A percentile compares a stretch with the other conserved stretches of the same genome.
Evolutionary conservation across 345 rosid species (phyloP).

Genomic region (Sisymbrium irio): DNA sequence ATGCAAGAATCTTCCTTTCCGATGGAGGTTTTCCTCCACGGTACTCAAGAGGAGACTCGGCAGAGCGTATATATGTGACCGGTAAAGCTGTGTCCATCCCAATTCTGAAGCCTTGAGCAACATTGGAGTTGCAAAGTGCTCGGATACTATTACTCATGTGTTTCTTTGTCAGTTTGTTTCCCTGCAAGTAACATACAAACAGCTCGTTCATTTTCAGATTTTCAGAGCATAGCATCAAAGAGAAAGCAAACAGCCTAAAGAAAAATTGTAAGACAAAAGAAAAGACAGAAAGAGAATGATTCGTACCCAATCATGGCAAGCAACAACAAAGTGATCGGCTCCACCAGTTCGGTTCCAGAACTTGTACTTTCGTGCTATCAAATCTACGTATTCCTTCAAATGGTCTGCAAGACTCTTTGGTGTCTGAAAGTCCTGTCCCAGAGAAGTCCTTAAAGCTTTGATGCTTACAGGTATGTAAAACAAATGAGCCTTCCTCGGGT

Average conservation of each 20-base stretch:
- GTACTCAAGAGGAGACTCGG: conserved; percentile 51
- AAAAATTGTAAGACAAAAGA: background rate
- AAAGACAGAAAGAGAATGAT: background rate
- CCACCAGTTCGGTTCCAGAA: conserved; percentile 90
- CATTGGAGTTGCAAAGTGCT: conserved; percentile 78
- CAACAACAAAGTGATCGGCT: conserved; percentile 86
- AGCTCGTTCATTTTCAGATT: background rate
- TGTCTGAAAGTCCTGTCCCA: conserved; percentile 39
- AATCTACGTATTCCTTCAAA: conserved; percentile 53
- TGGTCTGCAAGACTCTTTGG: conserved; percentile 43
- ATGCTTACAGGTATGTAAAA: conserved; percentile 84
- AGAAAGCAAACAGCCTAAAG: too few species aligned
- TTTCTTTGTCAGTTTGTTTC: conserved; percentile 49
- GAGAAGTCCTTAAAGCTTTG: conserved; percentile 45
- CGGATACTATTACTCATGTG: conserved; percentile 60
- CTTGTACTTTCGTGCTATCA: conserved; percentile 54
- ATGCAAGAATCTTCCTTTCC: conserved; percentile 64
- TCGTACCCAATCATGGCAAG: conserved; percentile 96
- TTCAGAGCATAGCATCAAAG: too few species aligned
- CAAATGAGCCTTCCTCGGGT: conserved; percentile 80
- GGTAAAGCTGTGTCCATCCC: conserved; percentile 76
- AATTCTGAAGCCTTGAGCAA: conserved; percentile 61
- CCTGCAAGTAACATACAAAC: conserved; percentile 45
- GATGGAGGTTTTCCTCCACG: conserved; percentile 69
- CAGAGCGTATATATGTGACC: conserved; percentile 64